phyloP scores from a whole-genome alignment of 495 filamentous ascomycete species.

The Annulohypoxylon stygium region DNA sequence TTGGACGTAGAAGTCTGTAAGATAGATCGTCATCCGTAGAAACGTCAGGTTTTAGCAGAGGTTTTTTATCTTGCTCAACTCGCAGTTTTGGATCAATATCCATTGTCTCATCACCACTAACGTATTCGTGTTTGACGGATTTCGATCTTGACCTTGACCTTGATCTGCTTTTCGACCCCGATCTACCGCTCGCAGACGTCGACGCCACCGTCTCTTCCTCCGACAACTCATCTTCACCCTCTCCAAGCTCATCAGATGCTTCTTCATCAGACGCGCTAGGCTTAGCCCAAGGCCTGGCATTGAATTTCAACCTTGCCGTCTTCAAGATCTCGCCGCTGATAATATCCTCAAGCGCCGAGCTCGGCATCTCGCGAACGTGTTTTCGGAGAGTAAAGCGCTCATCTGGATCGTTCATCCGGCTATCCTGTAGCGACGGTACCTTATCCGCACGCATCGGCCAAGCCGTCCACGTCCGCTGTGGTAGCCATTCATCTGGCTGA shows the following conservation, averaged over 20 bases:
- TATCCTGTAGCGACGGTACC: conserved; percentile 68
- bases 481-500: conserved; percentile 53
- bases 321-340: conserved; percentile 72
- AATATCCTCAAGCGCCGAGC: conserved; percentile 73
- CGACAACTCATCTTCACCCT: conserved; percentile 24
- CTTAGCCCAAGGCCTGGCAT: conserved; percentile 42
- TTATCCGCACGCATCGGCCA: conserved; percentile 76
- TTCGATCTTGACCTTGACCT: conserved; percentile 27
- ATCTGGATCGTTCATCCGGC: conserved; percentile 49
- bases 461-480: conserved; percentile 75
- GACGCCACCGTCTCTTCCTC: conserved; percentile 26
- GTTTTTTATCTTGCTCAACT: conserved; percentile 14
- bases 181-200: conserved; percentile 15
- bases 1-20: conserved; percentile 70
- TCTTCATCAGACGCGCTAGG: conserved; percentile 27
- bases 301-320: conserved; percentile 74
- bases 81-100: conserved; percentile 38
- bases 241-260: conserved; percentile 14
- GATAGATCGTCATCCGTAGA: conserved; percentile 70
- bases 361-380: conserved; percentile 60
- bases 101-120: conserved; percentile 39
- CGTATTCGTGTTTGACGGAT: conserved; percentile 34
- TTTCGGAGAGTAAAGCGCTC: conserved; percentile 62
- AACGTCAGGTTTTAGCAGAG: conserved; percentile 42
- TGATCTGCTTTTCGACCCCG: conserved; percentile 18